These are phyloP conservation scores for Lactarius sanguifluus DNA, from an alignment of 768 basidiomycete species.

Conservation along the genomic window DNA sequence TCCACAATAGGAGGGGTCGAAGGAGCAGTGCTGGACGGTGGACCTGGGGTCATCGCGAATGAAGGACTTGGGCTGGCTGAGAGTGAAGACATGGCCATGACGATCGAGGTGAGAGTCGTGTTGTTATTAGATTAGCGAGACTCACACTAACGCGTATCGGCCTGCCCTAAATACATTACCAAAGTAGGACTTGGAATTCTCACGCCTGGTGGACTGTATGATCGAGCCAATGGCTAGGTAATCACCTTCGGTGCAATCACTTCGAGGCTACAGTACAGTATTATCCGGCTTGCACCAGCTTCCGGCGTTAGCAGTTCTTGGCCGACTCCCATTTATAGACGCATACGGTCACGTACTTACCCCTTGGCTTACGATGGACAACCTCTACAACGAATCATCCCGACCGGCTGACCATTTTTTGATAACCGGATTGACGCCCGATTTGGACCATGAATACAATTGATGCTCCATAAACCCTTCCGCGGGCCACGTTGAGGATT, in stretches of 20 bases:
- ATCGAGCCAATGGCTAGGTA: no score
- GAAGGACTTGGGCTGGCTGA: conserved; percentile 18
- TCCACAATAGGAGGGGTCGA: conserved; percentile 18
- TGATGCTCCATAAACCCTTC: not conserved
- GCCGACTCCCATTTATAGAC: no score
- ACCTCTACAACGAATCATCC: not conserved
- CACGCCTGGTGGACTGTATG: not conserved
- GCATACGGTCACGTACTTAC: no score
- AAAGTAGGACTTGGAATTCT: not conserved
- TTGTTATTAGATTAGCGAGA: not conserved
- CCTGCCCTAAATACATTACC: conserved; percentile 26
- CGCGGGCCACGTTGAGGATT: conserved; percentile 1
- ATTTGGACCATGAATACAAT: not conserved
- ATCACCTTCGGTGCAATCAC: no score
- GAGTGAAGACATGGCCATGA: conserved; percentile 10
- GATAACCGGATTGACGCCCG: not conserved
- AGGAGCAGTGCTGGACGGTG: conserved; percentile 16
- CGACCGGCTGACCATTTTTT: not conserved
- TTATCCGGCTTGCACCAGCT: not conserved
- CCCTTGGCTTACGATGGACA: not conserved
- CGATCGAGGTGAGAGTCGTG: not conserved
- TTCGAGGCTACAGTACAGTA: no score
- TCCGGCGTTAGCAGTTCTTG: not conserved
- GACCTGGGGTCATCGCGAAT: conserved; percentile 12
- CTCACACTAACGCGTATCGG: conserved; percentile 15